Percentiles rank a stretch among this genome's conserved stretches.
phyloP scores from a whole-genome alignment of 768 basidiomycete species.

The Rhizopogon rudus region DNA sequence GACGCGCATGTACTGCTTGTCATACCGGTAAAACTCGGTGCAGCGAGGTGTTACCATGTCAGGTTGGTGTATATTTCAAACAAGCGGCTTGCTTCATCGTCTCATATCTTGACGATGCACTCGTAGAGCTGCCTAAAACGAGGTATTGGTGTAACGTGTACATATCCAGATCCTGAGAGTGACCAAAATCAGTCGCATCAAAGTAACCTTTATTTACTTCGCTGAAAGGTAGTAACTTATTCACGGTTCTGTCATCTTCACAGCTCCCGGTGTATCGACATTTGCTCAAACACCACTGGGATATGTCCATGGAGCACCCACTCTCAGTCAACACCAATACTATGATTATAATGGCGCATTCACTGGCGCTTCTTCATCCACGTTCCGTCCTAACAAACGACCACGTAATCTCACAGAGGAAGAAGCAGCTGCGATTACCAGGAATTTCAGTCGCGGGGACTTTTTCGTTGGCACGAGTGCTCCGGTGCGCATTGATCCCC shows the following conservation, averaged over 20 bases:
- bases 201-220: conserved; percentile 12
- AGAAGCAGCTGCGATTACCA: conserved; percentile 77
- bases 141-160: conserved; percentile 62
- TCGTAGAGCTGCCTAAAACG: conserved; percentile 76
- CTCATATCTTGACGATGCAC: background rate
- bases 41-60: conserved; percentile 78
- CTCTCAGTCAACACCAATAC: conserved; percentile 55
- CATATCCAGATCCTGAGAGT: conserved; percentile 76
- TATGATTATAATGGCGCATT: conserved; percentile 74
- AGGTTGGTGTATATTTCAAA: conserved; percentile 38
- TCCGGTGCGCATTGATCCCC: conserved; percentile 78
- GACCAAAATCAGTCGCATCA: conserved; percentile 34
- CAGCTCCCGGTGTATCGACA: conserved; percentile 32
- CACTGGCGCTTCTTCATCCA: conserved; percentile 65
- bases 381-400: conserved; percentile 77
- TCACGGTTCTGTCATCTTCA: conserved; percentile 5
- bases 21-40: conserved; percentile 82
- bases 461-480: conserved; percentile 80
- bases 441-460: conserved; percentile 77
- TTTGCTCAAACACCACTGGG: conserved; percentile 34
- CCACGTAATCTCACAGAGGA: conserved; percentile 79
- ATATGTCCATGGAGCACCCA: conserved; percentile 36
- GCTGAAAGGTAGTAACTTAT: conserved; percentile 2
- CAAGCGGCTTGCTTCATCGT: background rate
- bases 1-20: conserved; percentile 76